phyloP scores from a whole-genome alignment of 2,329 filamentous ascomycete species.

The Verticillium longisporum region DNA sequence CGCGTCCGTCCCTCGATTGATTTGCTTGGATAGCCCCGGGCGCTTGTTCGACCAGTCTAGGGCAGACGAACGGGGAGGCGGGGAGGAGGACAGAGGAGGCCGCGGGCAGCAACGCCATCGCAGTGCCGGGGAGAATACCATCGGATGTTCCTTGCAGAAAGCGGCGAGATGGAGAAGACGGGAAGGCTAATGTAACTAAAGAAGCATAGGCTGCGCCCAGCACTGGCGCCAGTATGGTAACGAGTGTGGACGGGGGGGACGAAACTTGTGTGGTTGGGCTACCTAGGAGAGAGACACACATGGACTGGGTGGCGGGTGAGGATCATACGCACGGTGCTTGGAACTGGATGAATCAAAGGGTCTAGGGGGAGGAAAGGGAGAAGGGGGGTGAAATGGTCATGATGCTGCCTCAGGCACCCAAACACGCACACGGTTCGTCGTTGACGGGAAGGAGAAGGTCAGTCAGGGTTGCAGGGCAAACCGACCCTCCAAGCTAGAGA shows the following conservation, averaged over 20 bases:
- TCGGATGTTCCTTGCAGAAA: conserved; percentile 6
- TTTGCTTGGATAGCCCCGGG: neutral
- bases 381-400: neutral
- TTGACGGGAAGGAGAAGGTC: neutral
- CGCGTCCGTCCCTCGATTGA: neutral
- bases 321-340: neutral
- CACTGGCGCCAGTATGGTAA: conserved; percentile 4
- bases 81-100: neutral
- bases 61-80: neutral
- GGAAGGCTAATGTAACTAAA: conserved; percentile 11
- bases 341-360: too few species aligned
- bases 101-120: neutral
- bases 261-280: neutral
- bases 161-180: conserved; percentile 4
- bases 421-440: neutral
- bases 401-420: neutral
- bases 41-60: neutral
- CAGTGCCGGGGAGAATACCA: neutral
- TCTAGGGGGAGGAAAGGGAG: neutral
- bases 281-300: neutral
- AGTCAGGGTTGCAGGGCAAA: neutral
- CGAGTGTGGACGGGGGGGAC: neutral
- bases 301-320: conserved; percentile 4
- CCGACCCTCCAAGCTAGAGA: neutral
- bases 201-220: conserved; percentile 4